Percentiles rank a stretch among this genome's conserved stretches.
phyloP scores from a whole-genome alignment of 768 basidiomycete species.

The Xerocomus brunneocitrinus region DNA sequence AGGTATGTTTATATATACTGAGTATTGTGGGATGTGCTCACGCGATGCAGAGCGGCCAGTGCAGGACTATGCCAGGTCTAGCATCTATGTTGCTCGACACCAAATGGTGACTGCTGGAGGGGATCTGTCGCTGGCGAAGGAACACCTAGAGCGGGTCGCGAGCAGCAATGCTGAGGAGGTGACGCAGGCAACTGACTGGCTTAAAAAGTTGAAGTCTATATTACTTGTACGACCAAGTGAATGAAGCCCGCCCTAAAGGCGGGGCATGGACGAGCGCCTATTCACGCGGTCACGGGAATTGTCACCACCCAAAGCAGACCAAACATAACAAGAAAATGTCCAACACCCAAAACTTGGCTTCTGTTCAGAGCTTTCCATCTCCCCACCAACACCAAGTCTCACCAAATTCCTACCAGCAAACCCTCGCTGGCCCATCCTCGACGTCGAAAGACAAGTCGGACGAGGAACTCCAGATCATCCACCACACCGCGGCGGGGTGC shows the following conservation, averaged over 20 bases:
- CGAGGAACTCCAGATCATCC: slow-evolving; percentile 50
- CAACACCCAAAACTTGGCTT: slow-evolving; percentile 25
- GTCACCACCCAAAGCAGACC: slow-evolving; percentile 35
- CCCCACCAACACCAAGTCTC: slow-evolving; percentile 3
- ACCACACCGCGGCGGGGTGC: slow-evolving; percentile 48
- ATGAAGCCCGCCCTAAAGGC: slow-evolving; percentile 30
- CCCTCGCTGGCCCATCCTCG: slow-evolving; percentile 26
- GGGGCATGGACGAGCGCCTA: slow-evolving; percentile 3
- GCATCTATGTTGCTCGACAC: slow-evolving; percentile 77
- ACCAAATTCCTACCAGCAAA: slow-evolving; percentile 3
- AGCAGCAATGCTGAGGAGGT: slow-evolving; percentile 81
- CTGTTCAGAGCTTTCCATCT: slow-evolving; percentile 25
- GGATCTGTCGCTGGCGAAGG: slow-evolving; percentile 64
- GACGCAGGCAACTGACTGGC: slow-evolving; percentile 62
- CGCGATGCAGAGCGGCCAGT: slow-evolving; percentile 51
- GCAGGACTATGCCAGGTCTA: slow-evolving; percentile 79
- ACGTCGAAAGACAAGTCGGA: slow-evolving; percentile 36
- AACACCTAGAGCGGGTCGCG: slow-evolving; percentile 70
- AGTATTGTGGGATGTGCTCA: slow-evolving; percentile 6
- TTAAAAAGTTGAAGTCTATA: slow-evolving; percentile 51
- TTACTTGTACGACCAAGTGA: slow-evolving; percentile 19
- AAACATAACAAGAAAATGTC: slow-evolving; percentile 37
- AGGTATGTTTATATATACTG: slow-evolving; percentile 32
- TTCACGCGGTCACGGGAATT: slow-evolving; percentile 37
- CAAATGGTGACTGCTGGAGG: slow-evolving; percentile 60